Percentiles rank a stretch among this genome's conserved stretches.
phyloP scores from a whole-genome alignment of 805 yeast species.

The Jamesozyma lodderae region DNA sequence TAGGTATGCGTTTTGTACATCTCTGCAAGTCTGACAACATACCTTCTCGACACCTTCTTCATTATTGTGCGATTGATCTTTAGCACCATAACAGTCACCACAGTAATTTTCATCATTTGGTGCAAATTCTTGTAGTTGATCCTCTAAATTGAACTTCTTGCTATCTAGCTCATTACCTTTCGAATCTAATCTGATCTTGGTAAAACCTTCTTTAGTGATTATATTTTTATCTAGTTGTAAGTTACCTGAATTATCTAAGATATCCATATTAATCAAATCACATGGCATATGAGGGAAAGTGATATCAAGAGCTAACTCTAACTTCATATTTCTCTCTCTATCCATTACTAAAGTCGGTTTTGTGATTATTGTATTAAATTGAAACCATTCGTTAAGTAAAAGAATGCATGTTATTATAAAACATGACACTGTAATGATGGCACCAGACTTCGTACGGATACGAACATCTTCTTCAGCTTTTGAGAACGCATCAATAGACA shows the following conservation, averaged over 20 bases:
- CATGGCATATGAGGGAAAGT: slow-evolving; percentile 83
- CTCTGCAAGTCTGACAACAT: slow-evolving; percentile 82
- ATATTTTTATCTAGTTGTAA: slow-evolving; percentile 56
- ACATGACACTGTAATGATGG: slow-evolving; percentile 72
- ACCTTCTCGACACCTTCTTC: slow-evolving; percentile 27
- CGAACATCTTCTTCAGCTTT: slow-evolving; percentile 91
- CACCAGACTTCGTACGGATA: slow-evolving; percentile 83
- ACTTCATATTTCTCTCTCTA: slow-evolving; percentile 60
- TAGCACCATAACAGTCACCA: slow-evolving; percentile 88
- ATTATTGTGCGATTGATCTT: slow-evolving; percentile 44
- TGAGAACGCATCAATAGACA: slow-evolving; percentile 78
- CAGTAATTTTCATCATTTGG: slow-evolving; percentile 59
- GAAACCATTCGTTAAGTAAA: slow-evolving; percentile 63
- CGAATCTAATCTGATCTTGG: slow-evolving; percentile 47
- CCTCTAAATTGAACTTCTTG: slow-evolving; percentile 41
- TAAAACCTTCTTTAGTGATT: slow-evolving; percentile 38
- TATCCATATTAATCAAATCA: slow-evolving; percentile 68
- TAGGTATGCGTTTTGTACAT: slow-evolving; percentile 73
- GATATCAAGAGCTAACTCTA: slow-evolving; percentile 74
- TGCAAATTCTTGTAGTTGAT: slow-evolving; percentile 75
- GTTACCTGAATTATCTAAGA: slow-evolving; percentile 85
- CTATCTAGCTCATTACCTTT: slow-evolving; percentile 44
- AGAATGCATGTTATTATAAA: slow-evolving; percentile 50
- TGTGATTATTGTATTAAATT: slow-evolving; percentile 56
- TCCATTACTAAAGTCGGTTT: slow-evolving; percentile 86